A percentile compares a stretch with the other conserved stretches of the same genome.
Conservation (phyloP, 768 basidiomycete genomes). For the Mycena latifolia region DNA sequence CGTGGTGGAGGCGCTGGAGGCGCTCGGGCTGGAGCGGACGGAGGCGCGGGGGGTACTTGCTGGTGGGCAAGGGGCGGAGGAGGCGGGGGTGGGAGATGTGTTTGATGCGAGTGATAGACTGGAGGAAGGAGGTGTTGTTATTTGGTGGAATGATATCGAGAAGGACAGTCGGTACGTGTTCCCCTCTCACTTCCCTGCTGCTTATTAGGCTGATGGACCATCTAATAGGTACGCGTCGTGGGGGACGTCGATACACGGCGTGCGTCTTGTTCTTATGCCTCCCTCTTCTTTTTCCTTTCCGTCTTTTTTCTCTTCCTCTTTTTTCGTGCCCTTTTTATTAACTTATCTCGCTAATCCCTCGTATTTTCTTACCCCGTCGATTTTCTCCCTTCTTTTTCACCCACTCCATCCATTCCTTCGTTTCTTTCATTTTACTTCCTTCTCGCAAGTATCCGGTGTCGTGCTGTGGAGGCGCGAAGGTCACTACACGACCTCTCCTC, state of each 20-base stretch:
- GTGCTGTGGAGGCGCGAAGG: no score
- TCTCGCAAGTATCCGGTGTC: no score
- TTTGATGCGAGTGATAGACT: slow-evolving; percentile 91
- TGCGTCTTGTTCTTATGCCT: no score
- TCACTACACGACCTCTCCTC: no score
- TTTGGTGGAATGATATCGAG: slow-evolving; percentile 95
- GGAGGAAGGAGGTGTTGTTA: slow-evolving; percentile 80
- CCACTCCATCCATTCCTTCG: no score
- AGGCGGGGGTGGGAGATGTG: slow-evolving; percentile 73
- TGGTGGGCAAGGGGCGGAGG: slow-evolving; percentile 76
- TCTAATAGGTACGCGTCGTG: slow-evolving; percentile 70
- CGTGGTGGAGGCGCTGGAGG: slow-evolving; percentile 68
- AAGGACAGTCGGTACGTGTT: slow-evolving; percentile 75
- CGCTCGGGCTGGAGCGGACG: slow-evolving; percentile 69
- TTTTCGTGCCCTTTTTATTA: no score
- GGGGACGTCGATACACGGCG: slow-evolving; percentile 62
- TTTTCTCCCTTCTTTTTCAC: no score
- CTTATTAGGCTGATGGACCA: no score
- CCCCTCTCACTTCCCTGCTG: slow-evolving; percentile 9
- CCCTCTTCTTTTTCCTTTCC: no score
- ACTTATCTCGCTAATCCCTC: no score
- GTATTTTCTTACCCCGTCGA: no score
- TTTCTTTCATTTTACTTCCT: no score
- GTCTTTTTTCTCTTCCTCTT: neutral
- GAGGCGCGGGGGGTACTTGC: slow-evolving; percentile 82